These are phyloP conservation scores for Phytopythium delawarense DNA, from an alignment of 352 stramenopile species.

Conservation along the genomic window DNA sequence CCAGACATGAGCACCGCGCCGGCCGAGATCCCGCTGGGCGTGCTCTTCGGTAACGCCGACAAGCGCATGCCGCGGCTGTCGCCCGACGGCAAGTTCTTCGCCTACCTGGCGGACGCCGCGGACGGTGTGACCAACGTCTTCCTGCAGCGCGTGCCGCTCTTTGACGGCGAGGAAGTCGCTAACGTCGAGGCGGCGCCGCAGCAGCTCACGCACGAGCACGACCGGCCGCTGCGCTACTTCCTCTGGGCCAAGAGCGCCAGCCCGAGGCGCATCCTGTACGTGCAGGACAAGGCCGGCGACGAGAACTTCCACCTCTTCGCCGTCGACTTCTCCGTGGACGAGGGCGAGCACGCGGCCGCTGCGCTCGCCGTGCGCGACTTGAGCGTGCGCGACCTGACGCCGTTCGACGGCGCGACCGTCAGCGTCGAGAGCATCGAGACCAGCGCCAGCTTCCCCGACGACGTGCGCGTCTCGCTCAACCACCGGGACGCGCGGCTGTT, in stretches of 20 bases:
- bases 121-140: conserved; percentile 49
- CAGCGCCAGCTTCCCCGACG: conserved; percentile 22
- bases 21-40: conserved; percentile 34
- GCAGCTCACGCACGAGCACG: conserved; percentile 35
- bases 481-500: conserved; percentile 29
- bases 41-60: conserved; percentile 46
- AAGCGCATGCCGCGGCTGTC: conserved; percentile 38
- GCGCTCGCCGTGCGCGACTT: conserved; percentile 11
- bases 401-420: conserved; percentile 29
- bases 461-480: conserved; percentile 34
- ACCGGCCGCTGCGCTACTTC: conserved; percentile 36
- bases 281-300: conserved; percentile 38
- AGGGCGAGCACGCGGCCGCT: background rate
- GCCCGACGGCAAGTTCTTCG: conserved; percentile 42
- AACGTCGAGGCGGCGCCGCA: conserved; percentile 18
- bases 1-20: background rate
- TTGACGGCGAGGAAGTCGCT: conserved; percentile 21
- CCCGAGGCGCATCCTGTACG: conserved; percentile 28
- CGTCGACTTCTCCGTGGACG: conserved; percentile 31
- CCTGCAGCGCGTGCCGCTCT: conserved; percentile 25
- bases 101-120: conserved; percentile 33
- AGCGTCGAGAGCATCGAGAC: conserved; percentile 17
- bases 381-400: conserved; percentile 33
- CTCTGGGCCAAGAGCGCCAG: conserved; percentile 28
- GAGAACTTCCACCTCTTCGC: conserved; percentile 45